Evolutionary conservation across 176 grass and related monocot genomes (phyloP).

Genomic region (Olyra latifolia): DNA sequence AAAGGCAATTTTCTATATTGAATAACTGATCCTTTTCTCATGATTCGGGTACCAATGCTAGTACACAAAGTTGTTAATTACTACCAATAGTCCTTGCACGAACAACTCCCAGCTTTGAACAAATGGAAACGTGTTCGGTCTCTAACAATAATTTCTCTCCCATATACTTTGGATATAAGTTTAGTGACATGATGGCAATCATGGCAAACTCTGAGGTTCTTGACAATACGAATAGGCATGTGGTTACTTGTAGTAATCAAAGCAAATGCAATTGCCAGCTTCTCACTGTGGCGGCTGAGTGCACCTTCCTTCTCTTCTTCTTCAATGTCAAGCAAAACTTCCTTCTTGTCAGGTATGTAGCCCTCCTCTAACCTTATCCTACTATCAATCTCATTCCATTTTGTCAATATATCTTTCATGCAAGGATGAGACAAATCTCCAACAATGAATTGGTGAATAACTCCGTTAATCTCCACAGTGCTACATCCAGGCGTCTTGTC

Average conservation of each 20-base stretch:
- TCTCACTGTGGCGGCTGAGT: constrained; percentile 58
- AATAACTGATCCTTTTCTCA: not conserved
- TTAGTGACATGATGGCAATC: constrained; percentile 63
- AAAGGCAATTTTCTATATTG: not conserved
- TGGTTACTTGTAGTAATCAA: constrained; percentile 41
- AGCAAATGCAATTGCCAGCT: constrained; percentile 57
- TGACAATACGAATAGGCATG: constrained; percentile 46
- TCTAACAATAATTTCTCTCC: constrained; percentile 60
- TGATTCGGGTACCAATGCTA: not conserved
- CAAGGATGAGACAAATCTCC: constrained; percentile 56
- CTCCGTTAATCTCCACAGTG: constrained; percentile 54
- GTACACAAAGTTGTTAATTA: constrained; percentile 19
- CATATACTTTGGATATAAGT: constrained; percentile 67
- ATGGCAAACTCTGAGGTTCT: constrained; percentile 61
- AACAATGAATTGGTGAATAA: constrained; percentile 60
- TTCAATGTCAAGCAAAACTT: constrained; percentile 60
- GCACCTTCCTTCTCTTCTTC: constrained; percentile 56
- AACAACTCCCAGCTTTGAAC: constrained; percentile 52
- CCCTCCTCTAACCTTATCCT: constrained; percentile 58
- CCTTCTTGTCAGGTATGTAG: constrained; percentile 55
- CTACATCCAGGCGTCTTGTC: constrained; percentile 64
- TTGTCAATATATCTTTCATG: constrained; percentile 54
- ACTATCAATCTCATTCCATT: constrained; percentile 57
- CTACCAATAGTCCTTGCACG: constrained; percentile 61
- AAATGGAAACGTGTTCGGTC: constrained; percentile 57